Conservation (phyloP, 2,329 filamentous ascomycete genomes). For the Didymella segeticola region DNA sequence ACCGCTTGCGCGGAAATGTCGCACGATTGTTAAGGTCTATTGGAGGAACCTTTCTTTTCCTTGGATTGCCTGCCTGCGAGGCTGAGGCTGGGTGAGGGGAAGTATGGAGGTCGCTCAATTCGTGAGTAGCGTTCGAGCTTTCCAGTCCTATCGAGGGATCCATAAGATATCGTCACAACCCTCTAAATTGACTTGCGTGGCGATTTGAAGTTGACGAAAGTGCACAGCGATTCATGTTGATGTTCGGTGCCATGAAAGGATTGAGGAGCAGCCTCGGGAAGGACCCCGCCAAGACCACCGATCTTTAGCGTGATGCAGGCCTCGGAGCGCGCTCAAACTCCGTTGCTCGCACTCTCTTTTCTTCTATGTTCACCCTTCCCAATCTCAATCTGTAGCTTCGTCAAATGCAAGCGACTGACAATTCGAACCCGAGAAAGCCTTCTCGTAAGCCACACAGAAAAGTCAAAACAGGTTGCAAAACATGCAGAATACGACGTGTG, state of each 20-base stretch:
- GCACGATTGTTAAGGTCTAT: not conserved
- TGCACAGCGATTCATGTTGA: not conserved
- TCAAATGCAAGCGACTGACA: not conserved
- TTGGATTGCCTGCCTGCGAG: not conserved
- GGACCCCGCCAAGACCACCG: not conserved
- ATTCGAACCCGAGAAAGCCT: too few relatives aligned
- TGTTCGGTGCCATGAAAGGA: not conserved
- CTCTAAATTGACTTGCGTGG: not conserved
- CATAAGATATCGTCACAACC: not conserved
- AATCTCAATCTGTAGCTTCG: not conserved
- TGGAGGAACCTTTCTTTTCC: conserved; percentile 1
- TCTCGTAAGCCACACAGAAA: conserved; percentile 5
- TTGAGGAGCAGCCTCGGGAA: not conserved
- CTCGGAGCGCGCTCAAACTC: not conserved
- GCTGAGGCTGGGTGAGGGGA: not conserved
- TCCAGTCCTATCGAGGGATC: not conserved
- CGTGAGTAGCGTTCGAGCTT: not conserved
- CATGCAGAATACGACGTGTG: conserved; percentile 33
- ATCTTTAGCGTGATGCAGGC: not conserved
- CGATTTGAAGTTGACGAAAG: not conserved
- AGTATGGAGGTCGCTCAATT: not conserved
- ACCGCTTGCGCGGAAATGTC: conserved; percentile 9
- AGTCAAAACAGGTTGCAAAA: conserved; percentile 32
- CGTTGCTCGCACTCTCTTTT: not conserved
- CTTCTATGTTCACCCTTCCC: not conserved